Base-by-base conservation (phyloP, 2,329 filamentous ascomycete genomes). In the Periglandula ipomoeae region DNA sequence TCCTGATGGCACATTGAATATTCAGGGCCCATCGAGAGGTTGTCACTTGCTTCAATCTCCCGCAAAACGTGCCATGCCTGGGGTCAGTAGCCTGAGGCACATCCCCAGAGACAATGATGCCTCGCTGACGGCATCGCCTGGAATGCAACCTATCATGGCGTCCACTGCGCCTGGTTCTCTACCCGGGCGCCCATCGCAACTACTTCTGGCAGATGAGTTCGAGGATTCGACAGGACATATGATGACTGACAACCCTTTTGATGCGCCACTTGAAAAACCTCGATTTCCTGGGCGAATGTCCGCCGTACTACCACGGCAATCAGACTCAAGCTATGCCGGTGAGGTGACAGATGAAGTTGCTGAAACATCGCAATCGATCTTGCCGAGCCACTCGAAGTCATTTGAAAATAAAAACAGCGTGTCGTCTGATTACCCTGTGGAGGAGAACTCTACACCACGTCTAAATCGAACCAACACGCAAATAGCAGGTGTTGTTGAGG, bases 31-130 rank as follows among this genome's bases (percentile, higher is more conserved):
- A 1, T 66, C 71, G 49, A 78, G 75, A 59, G 58, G 64, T 3
- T 39, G 38, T 20, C 72, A 74, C 0, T 63, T 76, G 43, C 62
- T 79, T 5, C 70, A 73, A 42, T 79, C 78, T 8, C 75, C 74
- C 3, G 73, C 74, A 1, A 78, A 78, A 56, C 66, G 72, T 46
- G 59, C 65, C 3, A 59, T 67, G 41, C 61, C 64, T 13, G 60
- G 60, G 5, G 51, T 69, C 50, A 63, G 63, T 41, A 59, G 68
- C 15, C 53, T 64, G 2, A 57, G 58, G 3, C 63, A 67, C 27
- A 52, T 58, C 26, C 55, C 53, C 39, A 49, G 51, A 8, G 54
- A 55, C 15, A 55, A 59, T 34, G n/a, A 52, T 24, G 40, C 48
- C 10, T 26, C 44, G 2, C 46, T 61, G 9, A 58, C 55, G 5